Percentiles rank a stretch among this genome's conserved stretches.
Evolutionary conservation across 257 asterid species (phyloP).

Genomic region (Capsicum rhomboideum): DNA sequence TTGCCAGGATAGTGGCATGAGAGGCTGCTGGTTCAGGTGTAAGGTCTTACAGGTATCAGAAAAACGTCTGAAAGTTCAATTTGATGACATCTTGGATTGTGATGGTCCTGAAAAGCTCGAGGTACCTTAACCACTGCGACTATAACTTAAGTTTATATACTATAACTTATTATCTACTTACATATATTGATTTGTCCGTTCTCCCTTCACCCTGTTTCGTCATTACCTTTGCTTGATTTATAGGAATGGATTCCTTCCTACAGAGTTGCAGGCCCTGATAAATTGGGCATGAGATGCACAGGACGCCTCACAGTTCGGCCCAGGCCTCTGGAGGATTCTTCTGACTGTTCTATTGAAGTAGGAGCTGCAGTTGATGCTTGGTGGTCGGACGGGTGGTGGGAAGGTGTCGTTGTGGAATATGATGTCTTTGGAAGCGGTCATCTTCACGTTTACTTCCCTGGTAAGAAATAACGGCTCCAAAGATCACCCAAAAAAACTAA

Average conservation of each 20-base stretch:
- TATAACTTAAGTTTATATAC: no score
- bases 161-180: background rate
- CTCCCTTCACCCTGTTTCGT: background rate
- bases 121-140: slow-evolving; percentile 23
- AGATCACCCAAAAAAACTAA: background rate
- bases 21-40: slow-evolving; percentile 66
- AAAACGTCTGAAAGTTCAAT: slow-evolving; percentile 32
- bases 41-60: slow-evolving; percentile 27
- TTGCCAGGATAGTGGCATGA: slow-evolving; percentile 43
- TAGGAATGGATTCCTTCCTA: slow-evolving; percentile 45
- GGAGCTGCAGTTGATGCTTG: slow-evolving; percentile 70
- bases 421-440: slow-evolving; percentile 11
- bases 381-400: slow-evolving; percentile 79
- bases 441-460: slow-evolving; percentile 46
- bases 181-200: background rate
- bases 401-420: slow-evolving; percentile 41
- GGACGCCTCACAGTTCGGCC: slow-evolving; percentile 60
- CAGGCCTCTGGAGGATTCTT: slow-evolving; percentile 27
- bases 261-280: slow-evolving; percentile 43
- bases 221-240: background rate
- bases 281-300: slow-evolving; percentile 36
- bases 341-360: slow-evolving; percentile 18
- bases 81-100: slow-evolving; percentile 26
- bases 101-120: slow-evolving; percentile 32
- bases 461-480: slow-evolving; percentile 7